Conservation (phyloP, 2,329 filamentous ascomycete genomes). For the Ophiostoma tasmaniense region DNA sequence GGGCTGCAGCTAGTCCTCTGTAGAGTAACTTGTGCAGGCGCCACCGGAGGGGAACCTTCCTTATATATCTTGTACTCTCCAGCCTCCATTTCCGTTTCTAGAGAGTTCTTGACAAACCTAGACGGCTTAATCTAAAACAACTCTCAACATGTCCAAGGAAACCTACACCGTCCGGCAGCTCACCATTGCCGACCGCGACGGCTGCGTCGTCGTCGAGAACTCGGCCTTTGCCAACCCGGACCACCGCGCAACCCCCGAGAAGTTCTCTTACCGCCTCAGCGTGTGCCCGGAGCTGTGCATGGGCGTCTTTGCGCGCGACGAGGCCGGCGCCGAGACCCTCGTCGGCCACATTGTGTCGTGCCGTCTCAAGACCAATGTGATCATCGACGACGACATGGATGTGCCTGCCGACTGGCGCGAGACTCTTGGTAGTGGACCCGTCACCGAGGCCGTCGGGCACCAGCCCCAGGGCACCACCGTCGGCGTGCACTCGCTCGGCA, state of each 20-base stretch:
- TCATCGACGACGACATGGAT: conserved; percentile 71
- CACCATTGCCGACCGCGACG: conserved; percentile 55
- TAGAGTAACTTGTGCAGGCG: not conserved
- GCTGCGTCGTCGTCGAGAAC: conserved; percentile 47
- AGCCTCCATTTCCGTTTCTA: not conserved
- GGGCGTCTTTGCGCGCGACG: conserved; percentile 53
- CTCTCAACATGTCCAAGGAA: not conserved
- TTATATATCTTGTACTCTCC: not conserved
- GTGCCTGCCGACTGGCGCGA: conserved; percentile 57
- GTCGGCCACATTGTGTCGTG: conserved; percentile 74
- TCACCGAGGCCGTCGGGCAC: conserved; percentile 52
- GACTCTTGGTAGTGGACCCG: conserved; percentile 33
- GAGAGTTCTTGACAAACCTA: no score
- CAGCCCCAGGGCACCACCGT: conserved; percentile 65
- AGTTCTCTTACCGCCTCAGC: conserved; percentile 66
- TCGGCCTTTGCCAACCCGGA: conserved; percentile 42
- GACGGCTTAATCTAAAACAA: no score
- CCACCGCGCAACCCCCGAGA: conserved; percentile 44
- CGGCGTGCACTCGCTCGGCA: conserved; percentile 73
- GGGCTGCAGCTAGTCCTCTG: not conserved
- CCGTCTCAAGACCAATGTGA: conserved; percentile 51
- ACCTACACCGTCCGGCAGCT: conserved; percentile 58
- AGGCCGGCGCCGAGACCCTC: conserved; percentile 42
- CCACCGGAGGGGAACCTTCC: not conserved
- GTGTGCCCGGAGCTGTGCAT: conserved; percentile 68